Conservation (phyloP, 495 filamentous ascomycete genomes). For the Tuber magnatum region DNA sequence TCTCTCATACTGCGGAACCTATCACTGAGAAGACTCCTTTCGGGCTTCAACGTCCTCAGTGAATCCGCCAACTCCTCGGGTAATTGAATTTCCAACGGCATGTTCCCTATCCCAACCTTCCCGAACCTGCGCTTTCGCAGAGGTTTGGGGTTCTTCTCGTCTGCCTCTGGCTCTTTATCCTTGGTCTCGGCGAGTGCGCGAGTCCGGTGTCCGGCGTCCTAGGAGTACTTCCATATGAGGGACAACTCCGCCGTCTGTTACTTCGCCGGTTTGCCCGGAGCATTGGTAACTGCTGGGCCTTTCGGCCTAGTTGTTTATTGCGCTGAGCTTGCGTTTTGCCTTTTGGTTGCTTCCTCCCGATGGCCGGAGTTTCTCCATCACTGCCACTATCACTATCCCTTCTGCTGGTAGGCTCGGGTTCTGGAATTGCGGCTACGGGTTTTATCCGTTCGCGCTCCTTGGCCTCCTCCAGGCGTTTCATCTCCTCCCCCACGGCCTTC, state of each 20-base stretch:
- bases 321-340: conserved; percentile 79
- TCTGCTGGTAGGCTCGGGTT: conserved; percentile 55
- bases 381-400: conserved; percentile 61
- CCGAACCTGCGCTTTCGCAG: conserved; percentile 71
- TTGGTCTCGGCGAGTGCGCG: conserved; percentile 40
- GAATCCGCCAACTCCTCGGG: conserved; percentile 93
- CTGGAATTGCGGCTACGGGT: conserved; percentile 51
- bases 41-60: conserved; percentile 77
- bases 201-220: conserved; percentile 49
- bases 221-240: conserved; percentile 58
- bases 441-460: conserved; percentile 55
- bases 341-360: conserved; percentile 60
- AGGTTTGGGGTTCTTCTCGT: conserved; percentile 52
- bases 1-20: conserved; percentile 82
- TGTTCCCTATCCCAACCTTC: conserved; percentile 60
- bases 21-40: conserved; percentile 87
- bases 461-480: conserved; percentile 62
- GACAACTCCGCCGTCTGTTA: conserved; percentile 60
- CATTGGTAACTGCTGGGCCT: conserved; percentile 68
- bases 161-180: conserved; percentile 48
- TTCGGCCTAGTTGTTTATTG: conserved; percentile 78
- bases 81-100: conserved; percentile 76
- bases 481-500: conserved; percentile 71
- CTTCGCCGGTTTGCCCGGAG: conserved; percentile 65
- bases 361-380: conserved; percentile 76